phyloP scores from a whole-genome alignment of 2,329 filamentous ascomycete genomes.

The Ampelomyces quisqualis region DNA sequence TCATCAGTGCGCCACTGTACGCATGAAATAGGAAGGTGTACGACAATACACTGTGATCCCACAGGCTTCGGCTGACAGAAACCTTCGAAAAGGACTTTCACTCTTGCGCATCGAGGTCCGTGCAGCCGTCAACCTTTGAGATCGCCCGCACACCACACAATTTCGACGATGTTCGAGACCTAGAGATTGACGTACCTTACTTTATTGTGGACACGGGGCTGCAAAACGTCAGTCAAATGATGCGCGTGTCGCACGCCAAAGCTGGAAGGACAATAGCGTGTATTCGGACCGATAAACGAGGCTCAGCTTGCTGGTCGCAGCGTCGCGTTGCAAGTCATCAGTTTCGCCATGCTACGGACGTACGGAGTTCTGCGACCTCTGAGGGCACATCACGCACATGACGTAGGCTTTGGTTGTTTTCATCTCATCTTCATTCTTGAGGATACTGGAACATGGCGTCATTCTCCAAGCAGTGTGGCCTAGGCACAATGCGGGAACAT shows the following conservation, averaged over 20 bases:
- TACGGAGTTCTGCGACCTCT: too few species aligned
- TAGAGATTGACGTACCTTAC: conserved; percentile 19
- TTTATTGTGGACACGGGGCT: conserved; percentile 21
- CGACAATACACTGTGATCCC: not conserved
- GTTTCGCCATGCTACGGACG: conserved; percentile 16
- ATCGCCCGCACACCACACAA: conserved; percentile 14
- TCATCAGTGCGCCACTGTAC: conserved; percentile 10
- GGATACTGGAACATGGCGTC: conserved; percentile 1
- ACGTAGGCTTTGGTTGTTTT: conserved; percentile 14
- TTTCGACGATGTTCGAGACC: conserved; percentile 31
- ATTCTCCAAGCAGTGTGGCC: conserved; percentile 3
- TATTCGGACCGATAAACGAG: conserved; percentile 36
- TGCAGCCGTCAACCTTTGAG: conserved; percentile 8
- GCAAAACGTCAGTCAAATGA: conserved; percentile 19
- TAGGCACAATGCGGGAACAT: conserved; percentile 16
- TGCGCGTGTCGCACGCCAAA: conserved; percentile 27
- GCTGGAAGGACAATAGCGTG: conserved; percentile 28
- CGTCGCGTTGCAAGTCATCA: conserved; percentile 26
- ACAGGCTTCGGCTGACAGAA: not conserved
- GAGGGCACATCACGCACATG: conserved; percentile 10
- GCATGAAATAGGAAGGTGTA: conserved; percentile 1
- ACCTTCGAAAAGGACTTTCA: not conserved
- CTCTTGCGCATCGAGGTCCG: conserved; percentile 17
- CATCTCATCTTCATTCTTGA: not conserved
- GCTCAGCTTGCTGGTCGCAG: conserved; percentile 27